Conservation (phyloP, 2,329 filamentous ascomycete species). For the Venturia effusa region DNA sequence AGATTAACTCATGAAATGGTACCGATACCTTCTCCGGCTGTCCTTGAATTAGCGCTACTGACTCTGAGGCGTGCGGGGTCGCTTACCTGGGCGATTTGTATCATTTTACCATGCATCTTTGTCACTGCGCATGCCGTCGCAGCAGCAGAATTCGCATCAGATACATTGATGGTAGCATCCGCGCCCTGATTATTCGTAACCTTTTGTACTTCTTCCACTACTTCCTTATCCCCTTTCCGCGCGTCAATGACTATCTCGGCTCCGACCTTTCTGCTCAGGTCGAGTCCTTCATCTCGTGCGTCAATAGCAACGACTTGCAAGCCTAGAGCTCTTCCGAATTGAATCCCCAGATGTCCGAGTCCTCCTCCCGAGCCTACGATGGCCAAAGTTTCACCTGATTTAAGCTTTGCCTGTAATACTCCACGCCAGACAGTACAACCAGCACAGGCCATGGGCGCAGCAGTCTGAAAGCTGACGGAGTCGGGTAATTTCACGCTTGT, state of each 20-base stretch:
- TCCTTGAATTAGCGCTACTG: constrained; percentile 6
- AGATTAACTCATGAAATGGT: constrained; percentile 17
- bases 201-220: constrained; percentile 36
- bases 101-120: constrained; percentile 46
- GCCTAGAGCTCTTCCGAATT: constrained; percentile 40
- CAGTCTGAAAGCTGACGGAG: constrained; percentile 37
- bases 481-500: constrained; percentile 38
- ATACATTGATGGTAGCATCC: constrained; percentile 42
- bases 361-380: constrained; percentile 24
- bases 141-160: constrained; percentile 41
- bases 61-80: constrained; percentile 17
- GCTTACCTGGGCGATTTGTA: constrained; percentile 46
- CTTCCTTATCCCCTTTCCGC: constrained; percentile 32
- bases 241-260: constrained; percentile 45
- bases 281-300: constrained; percentile 42
- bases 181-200: constrained; percentile 40
- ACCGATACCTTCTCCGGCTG: constrained; percentile 28
- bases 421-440: constrained; percentile 42
- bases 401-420: constrained; percentile 31
- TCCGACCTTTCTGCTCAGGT: constrained; percentile 35
- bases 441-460: constrained; percentile 48
- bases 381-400: constrained; percentile 28
- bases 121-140: constrained; percentile 45
- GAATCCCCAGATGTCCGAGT: constrained; percentile 41
- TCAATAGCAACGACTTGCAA: constrained; percentile 44